Base-by-base conservation (phyloP, 2,329 filamentous ascomycete species). In the Bisporella sp. region DNA sequence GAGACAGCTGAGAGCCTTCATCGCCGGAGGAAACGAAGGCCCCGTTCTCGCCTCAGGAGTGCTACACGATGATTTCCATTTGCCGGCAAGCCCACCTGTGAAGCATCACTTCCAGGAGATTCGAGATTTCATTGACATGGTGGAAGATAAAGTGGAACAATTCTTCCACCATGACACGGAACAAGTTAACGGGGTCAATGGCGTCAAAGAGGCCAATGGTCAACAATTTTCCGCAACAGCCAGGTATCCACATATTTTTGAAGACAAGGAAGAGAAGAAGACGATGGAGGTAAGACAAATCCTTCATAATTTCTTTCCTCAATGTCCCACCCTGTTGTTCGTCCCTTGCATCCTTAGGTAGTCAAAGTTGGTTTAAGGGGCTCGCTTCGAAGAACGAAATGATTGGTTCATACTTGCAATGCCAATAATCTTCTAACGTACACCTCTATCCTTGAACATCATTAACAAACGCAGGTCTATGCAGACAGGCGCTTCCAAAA, bases 401-500 rank as follows among this genome's bases (percentile, higher is more conserved):
- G 21, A 21, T 21, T 21, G 21, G 21, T 21, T 21, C 21, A 21
- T 21, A 21, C 21, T 21, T 21, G 21, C 21, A 21, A 21, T 21
- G 21, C 21, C 21, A 21, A 21, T 21, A 2, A 21, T 21, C 21
- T 21, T 21, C 2, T 21, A 21, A 21, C 21, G 21, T 21, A 21
- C 21, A 21, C 21, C 21, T 21, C 21, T 21, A 21, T 21, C 21
- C 21, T 21, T 21, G 21, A 21, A 21, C 3, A 21, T 21, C 21
- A 21, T 21, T 43, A 41, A 44, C 50, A 49, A 46, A 31, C 39
- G 28, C 30, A 66, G 64, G 62, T 64, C 1, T 61, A 65, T 48
- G 56, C 58, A 31, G 60, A 68, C 41, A 64, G 61, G 2, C 55
- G 61, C 8, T 72, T 71, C 50, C 53, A 66, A 46, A 73, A 71